Evolutionary conservation across 805 yeast genomes (phyloP), one percentile per base, ranked within the genome.

Genomic region (Candida montana): DNA sequence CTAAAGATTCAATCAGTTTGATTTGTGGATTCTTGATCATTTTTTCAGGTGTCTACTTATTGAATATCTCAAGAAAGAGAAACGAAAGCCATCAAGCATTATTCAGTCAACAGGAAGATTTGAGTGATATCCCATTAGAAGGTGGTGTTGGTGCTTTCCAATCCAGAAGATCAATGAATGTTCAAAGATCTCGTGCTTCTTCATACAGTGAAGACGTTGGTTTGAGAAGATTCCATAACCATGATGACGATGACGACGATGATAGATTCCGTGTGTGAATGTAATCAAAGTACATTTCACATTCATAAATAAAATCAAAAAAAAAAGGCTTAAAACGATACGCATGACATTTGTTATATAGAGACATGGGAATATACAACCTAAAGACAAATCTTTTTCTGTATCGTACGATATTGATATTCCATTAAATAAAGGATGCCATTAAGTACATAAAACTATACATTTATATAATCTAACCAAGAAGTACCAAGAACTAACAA

Each of bases 21-120:
- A 72, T 88, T 43, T 80, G 88, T 55, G 96, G 96, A 16, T 88
- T 88, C 61, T 69, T 87, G 45, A 84, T 86, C 58, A 88, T 89
- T 45, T 89, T 88, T 65, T 74, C 85, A 41, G 96, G 96, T 33
- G 96, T 88, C 19, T 88, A 82, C 56, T 68, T 88, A 44, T 72
- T 88, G 54, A 88, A 88, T 63, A 76, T 88, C 33, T 76, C 93
- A 2, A 75, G 95, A 56, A 77, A 79, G 59, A 75, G 69, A 46
- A 75, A 74, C 41, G 77, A 75, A 34, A 73, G 69, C 21, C 50
- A 45, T 21, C 40, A 40, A 13, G 34, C 37, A 7, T 61, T 71
- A 37, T 70, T 70, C 52, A 62, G 69, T 24, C 49, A 53, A 27
- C 58, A 69, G 65, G 82, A 73, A 56, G 84, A 73, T 44, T 71